Conservation (phyloP, 2,329 filamentous ascomycete species). For the Kalmusia sp. region DNA sequence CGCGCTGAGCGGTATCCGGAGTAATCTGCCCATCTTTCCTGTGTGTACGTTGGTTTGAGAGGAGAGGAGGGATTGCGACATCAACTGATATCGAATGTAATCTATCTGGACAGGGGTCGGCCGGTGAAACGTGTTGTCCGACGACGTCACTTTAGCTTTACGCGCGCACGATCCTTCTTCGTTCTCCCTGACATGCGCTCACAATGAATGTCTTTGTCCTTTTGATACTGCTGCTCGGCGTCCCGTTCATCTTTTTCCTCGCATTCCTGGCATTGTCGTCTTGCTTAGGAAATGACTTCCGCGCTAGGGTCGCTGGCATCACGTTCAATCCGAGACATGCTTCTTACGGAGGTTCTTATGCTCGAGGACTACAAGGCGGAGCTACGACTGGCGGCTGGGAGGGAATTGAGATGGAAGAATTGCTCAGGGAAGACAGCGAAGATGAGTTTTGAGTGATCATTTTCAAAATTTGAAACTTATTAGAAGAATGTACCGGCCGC, state of each 20-base stretch:
- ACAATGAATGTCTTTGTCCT: slow-evolving; percentile 44
- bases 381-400: slow-evolving; percentile 63
- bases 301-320: slow-evolving; percentile 51
- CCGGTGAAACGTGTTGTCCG: slow-evolving; percentile 1
- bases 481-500: no score
- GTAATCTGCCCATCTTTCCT: slow-evolving; percentile 37
- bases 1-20: slow-evolving; percentile 29
- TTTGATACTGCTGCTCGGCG: slow-evolving; percentile 40
- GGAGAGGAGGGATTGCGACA: slow-evolving; percentile 1
- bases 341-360: slow-evolving; percentile 63
- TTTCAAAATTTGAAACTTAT: not conserved
- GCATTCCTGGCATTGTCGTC: slow-evolving; percentile 63
- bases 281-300: slow-evolving; percentile 61
- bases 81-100: slow-evolving; percentile 3
- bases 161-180: slow-evolving; percentile 23
- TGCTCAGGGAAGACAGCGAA: slow-evolving; percentile 56
- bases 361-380: slow-evolving; percentile 61
- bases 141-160: slow-evolving; percentile 11
- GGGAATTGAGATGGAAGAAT: slow-evolving; percentile 69
- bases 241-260: slow-evolving; percentile 48
- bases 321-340: slow-evolving; percentile 52
- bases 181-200: slow-evolving; percentile 9
- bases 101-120: not conserved
- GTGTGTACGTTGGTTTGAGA: not conserved
- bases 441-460: slow-evolving; percentile 22